phyloP scores from a whole-genome alignment of 2,329 filamentous ascomycete species.

The Aaosphaeria arxii region DNA sequence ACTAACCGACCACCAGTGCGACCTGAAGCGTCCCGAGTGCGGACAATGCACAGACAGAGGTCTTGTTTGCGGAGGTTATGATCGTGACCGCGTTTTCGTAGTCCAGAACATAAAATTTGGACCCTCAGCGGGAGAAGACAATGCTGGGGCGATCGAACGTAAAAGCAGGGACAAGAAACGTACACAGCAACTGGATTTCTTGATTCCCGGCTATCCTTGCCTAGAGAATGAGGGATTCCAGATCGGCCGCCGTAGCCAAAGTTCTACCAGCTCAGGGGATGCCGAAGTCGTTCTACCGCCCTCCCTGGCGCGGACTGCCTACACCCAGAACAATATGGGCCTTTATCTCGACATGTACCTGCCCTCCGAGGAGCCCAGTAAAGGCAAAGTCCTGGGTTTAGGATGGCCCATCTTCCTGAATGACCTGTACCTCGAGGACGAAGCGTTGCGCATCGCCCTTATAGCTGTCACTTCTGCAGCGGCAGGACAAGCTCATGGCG shows the following conservation, averaged over 20 bases:
- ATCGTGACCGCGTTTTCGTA: slow-evolving; percentile 62
- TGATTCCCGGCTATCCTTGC: background rate
- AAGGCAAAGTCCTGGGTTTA: slow-evolving; percentile 5
- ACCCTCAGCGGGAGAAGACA: background rate
- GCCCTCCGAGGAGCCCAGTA: slow-evolving; percentile 7
- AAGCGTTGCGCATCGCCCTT: slow-evolving; percentile 20
- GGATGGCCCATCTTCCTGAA: slow-evolving; percentile 9
- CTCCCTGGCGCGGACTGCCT: slow-evolving; percentile 18
- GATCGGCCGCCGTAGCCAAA: background rate
- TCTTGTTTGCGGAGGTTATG: slow-evolving; percentile 58
- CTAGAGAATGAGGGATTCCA: background rate
- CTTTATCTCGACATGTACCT: slow-evolving; percentile 20
- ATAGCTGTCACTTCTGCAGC: slow-evolving; percentile 22
- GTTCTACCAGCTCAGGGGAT: background rate
- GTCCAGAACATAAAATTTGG: slow-evolving; percentile 9
- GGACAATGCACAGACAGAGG: slow-evolving; percentile 59
- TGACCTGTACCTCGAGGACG: slow-evolving; percentile 16
- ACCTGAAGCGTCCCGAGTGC: slow-evolving; percentile 60
- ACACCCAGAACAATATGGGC: slow-evolving; percentile 18
- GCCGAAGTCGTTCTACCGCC: slow-evolving; percentile 7
- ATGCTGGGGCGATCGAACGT: background rate
- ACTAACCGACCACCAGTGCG: slow-evolving; percentile 47
- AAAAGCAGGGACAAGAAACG: too few species aligned
- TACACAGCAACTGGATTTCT: background rate
- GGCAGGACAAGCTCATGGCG: slow-evolving; percentile 14